Base-by-base conservation (phyloP, 2,329 filamentous ascomycete genomes). In the Chrysoporthe deuterocubensis region DNA sequence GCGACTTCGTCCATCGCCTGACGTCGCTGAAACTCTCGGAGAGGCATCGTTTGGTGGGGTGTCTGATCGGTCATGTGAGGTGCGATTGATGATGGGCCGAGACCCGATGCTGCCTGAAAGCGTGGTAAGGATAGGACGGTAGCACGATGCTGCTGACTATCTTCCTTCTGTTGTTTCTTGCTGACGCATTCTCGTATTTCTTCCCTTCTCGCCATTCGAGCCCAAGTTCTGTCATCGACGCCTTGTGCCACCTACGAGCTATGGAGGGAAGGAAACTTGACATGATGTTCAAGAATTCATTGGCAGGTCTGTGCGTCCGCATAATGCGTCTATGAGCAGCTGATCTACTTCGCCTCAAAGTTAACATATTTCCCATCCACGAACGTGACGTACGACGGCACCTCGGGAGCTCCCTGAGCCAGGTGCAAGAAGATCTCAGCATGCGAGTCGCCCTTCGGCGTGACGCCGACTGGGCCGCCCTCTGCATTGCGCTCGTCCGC, bases 401-500 rank as follows among this genome's bases (percentile, higher is more conserved):
- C 5, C 2, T 63, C 52, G 4, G 9, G 13, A 3, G 34, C 37
- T 4, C 48, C 57, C 58, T 63, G 56, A 3, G 50, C 63, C 18
- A 68, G 59, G 2, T 52, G 34, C 16, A 66, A 18, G 40, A 62
- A 68, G 37, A 68, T 54, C 21, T 62, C 58, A 6, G 57, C 67
- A 61, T 64, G 61, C 5, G 63, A 59, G 16, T 63, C 46, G 3
- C 54, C 67, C 4, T 42, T 32, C 13, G 62, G 50, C 1, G n/a
- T 26, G 2, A 50, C 6, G 7, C 67, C 67, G 16, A 63, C 32
- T 1, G 40, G 21, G 5, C 26, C 6, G 16, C 63, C 63, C 42
- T 68, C 57, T 3, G 42, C 16, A 43, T 46, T 66, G 16, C 67
- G 56, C 67, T 68, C 67, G 50, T 68, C 67, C n/a, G 67, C 67